phyloP scores from a whole-genome alignment of 2,329 filamentous ascomycete species.

The Cyanodermella asteris region DNA sequence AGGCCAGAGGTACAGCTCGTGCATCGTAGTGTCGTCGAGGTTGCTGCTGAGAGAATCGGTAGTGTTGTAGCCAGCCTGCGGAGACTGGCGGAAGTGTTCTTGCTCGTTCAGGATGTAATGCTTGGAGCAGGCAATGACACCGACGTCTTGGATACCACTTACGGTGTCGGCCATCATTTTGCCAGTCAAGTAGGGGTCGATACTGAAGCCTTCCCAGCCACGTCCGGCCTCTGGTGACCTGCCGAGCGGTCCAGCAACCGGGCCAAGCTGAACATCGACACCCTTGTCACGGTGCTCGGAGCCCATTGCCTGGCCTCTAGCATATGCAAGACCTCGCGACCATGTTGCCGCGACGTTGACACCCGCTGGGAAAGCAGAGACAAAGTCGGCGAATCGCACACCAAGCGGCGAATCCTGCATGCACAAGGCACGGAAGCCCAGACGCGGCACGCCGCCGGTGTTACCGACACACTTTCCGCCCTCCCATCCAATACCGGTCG shows the following conservation, averaged over 20 bases:
- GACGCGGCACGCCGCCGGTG: slow-evolving; percentile 24
- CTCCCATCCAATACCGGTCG: slow-evolving; percentile 64
- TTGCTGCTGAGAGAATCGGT: slow-evolving; percentile 38
- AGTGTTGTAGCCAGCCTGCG: slow-evolving; percentile 41
- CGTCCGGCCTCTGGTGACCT: slow-evolving; percentile 44
- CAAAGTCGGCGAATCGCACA: slow-evolving; percentile 55
- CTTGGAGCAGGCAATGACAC: slow-evolving; percentile 67
- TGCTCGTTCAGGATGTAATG: slow-evolving; percentile 57
- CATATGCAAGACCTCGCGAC: slow-evolving; percentile 48
- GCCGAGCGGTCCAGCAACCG: slow-evolving; percentile 53
- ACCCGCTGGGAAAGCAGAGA: slow-evolving; percentile 60
- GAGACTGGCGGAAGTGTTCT: slow-evolving; percentile 44
- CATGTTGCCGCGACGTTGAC: slow-evolving; percentile 68
- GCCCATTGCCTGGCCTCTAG: slow-evolving; percentile 52
- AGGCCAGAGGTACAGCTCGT: slow-evolving; percentile 43
- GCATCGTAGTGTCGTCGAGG: slow-evolving; percentile 40
- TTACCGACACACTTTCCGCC: slow-evolving; percentile 60
- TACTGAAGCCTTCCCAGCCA: slow-evolving; percentile 48
- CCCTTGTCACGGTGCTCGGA: slow-evolving; percentile 54
- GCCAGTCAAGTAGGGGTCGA: slow-evolving; percentile 56
- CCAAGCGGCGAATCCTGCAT: slow-evolving; percentile 72
- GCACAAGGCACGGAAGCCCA: slow-evolving; percentile 50
- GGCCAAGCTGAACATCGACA: slow-evolving; percentile 52
- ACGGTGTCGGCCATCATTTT: slow-evolving; percentile 50
- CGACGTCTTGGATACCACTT: slow-evolving; percentile 59